Base-by-base conservation (phyloP, 306 rosid genomes). In the Lathyrus tuberosus region DNA sequence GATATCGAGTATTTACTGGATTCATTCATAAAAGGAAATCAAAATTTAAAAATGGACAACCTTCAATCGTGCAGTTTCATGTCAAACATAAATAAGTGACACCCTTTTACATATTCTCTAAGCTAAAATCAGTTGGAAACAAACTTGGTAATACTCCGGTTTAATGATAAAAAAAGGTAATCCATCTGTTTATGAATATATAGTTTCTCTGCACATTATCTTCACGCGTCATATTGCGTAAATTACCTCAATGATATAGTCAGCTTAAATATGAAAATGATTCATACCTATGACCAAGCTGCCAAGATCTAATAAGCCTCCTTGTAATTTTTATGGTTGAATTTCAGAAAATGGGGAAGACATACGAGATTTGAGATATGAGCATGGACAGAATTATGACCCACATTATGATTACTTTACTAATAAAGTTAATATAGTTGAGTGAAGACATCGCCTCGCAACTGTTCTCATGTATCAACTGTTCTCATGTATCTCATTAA, bases 391-490 rank as follows among this genome's bases (percentile, higher is more conserved):
- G 88, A 94, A 87, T 83, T 94, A 94, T 56, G 97, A 91, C 46
- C 91, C 89, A 1, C 99, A 94, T 77, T 83, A 80, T 35, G 99
- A 94, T 82, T 94, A 89, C 91, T 94, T 94, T 65, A 42, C 78
- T 17, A 97, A 94, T 82, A 80, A 89, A 84, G 92, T 94, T 66
- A 94, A 94, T 73, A 89, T 94, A 67, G 95, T 66, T 17, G 90
- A 89, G 59, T 96, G 97, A 66, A 97, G 99, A 76, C 99, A 94
- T 68, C 89, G 99, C 46, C 0, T 79, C 12, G 99, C 88, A 6
- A 94, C 97, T 48, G 97, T 94, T 74, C 99, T 94, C 4, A 83
- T 94, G 99, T 94, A 94, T 79, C 97, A n/a, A n/a, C n/a, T n/a
- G n/a, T n/a, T n/a, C n/a, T n/a, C n/a, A n/a, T n/a, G n/a, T n/a